Conservation (phyloP, 805 yeast species). For the Candida silvatica region DNA sequence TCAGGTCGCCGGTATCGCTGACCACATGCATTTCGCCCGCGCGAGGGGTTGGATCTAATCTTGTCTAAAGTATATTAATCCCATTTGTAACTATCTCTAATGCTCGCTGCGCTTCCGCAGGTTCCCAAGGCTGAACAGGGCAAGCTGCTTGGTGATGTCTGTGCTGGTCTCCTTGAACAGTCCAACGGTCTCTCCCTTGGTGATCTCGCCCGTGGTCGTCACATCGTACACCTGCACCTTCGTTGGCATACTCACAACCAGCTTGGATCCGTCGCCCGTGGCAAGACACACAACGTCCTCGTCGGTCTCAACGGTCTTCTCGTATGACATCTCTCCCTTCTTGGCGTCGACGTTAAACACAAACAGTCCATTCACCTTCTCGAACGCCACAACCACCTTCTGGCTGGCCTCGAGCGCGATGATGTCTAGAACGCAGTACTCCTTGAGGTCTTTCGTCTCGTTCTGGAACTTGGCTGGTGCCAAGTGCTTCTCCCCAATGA, state of each 20-base stretch:
- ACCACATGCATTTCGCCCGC: slow-evolving; percentile 15
- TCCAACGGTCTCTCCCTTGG: slow-evolving; percentile 11
- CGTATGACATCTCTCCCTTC: slow-evolving; percentile 23
- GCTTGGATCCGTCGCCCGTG: slow-evolving; percentile 13
- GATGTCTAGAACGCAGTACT: slow-evolving; percentile 37
- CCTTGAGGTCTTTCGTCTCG: slow-evolving; percentile 36
- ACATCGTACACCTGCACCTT: not conserved
- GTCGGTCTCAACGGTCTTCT: slow-evolving; percentile 18
- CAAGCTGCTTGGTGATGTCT: slow-evolving; percentile 32
- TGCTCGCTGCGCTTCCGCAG: slow-evolving; percentile 63
- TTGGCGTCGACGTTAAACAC: slow-evolving; percentile 26
- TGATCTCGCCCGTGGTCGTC: slow-evolving; percentile 10
- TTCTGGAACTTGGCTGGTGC: slow-evolving; percentile 61
- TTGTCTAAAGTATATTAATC: not conserved
- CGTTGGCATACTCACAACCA: slow-evolving; percentile 17
- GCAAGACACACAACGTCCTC: slow-evolving; percentile 20
- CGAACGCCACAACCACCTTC: slow-evolving; percentile 35
- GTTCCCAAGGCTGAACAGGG: slow-evolving; percentile 43
- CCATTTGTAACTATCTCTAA: slow-evolving; percentile 16
- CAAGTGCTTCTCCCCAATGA: slow-evolving; percentile 46
- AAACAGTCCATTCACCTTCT: slow-evolving; percentile 36
- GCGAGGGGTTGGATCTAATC: slow-evolving; percentile 16
- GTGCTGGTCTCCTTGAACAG: too few relatives aligned
- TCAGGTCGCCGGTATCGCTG: slow-evolving; percentile 20
- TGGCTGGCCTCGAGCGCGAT: slow-evolving; percentile 21